phyloP scores from a whole-genome alignment of 2,329 filamentous ascomycete species.

The Colletotrichum caudatum region DNA sequence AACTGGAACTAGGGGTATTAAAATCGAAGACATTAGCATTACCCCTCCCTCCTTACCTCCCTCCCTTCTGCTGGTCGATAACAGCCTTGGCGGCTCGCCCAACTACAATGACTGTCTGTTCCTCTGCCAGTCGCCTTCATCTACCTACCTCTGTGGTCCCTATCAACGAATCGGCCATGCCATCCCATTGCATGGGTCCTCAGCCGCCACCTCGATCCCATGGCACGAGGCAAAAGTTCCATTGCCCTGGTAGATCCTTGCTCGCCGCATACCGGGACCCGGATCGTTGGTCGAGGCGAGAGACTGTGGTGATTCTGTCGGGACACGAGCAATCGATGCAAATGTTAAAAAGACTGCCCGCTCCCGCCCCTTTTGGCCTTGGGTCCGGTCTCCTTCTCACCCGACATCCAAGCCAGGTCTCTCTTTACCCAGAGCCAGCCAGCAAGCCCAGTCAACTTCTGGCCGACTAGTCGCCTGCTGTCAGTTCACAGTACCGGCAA shows the following conservation, averaged over 20 bases:
- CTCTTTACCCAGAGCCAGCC: constrained; percentile 28
- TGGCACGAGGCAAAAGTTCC: constrained; percentile 33
- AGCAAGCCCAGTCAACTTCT: constrained; percentile 22
- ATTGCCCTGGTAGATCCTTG: constrained; percentile 14
- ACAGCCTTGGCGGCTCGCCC: constrained; percentile 25
- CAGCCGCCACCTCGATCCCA: constrained; percentile 27
- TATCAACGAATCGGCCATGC: not conserved
- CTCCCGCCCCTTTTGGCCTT: not conserved
- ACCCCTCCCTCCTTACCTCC: not conserved
- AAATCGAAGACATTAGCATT: not conserved
- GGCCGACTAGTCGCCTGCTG: constrained; percentile 12
- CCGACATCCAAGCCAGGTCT: constrained; percentile 29
- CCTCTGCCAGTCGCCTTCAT: constrained; percentile 9
- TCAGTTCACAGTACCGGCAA: constrained; percentile 10
- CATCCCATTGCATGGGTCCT: not conserved
- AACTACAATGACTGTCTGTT: not conserved
- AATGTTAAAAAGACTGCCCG: constrained; percentile 12
- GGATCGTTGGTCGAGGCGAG: not conserved
- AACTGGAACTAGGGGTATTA: not conserved
- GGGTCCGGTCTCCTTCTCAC: not conserved
- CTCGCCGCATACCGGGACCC: not conserved
- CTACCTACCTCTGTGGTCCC: constrained; percentile 14
- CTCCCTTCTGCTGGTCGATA: constrained; percentile 19
- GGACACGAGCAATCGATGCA: not conserved
- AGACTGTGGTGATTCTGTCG: not conserved